Percentiles rank a stretch among this genome's conserved stretches.
Conservation (phyloP, 108 stramenopile genomes). For the Skeletonema tropicum region DNA sequence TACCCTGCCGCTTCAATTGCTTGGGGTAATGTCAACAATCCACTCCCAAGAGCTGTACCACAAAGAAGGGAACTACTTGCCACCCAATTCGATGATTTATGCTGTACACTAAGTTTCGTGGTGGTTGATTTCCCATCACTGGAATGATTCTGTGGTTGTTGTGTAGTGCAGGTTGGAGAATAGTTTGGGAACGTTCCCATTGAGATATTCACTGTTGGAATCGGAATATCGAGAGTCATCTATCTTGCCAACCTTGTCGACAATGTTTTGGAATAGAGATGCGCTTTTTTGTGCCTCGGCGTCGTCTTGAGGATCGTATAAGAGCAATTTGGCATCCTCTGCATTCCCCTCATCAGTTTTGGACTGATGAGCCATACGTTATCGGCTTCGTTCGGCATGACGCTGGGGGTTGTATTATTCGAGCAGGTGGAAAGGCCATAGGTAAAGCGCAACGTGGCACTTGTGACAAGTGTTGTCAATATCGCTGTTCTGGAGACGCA, state of each 20-base stretch:
- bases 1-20: conserved; percentile 79
- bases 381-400: neutral
- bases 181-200: conserved; percentile 23
- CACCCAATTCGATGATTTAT: conserved; percentile 34
- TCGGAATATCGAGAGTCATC: conserved; percentile 54
- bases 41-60: conserved; percentile 78
- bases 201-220: conserved; percentile 23
- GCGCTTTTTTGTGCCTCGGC: neutral
- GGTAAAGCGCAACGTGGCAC: conserved; percentile 7
- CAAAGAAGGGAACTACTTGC: conserved; percentile 50
- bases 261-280: conserved; percentile 12
- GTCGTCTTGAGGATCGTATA: neutral
- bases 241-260: conserved; percentile 71
- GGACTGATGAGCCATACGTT: neutral
- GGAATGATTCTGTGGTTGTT: conserved; percentile 3
- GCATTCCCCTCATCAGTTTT: neutral
- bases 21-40: conserved; percentile 75
- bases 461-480: conserved; percentile 4
- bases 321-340: neutral
- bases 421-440: neutral
- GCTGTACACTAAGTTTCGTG: conserved; percentile 6
- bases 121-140: conserved; percentile 12
- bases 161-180: conserved; percentile 44
- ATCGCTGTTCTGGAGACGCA: neutral
- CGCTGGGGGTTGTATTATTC: conserved; percentile 1